Evolutionary conservation across 2,329 filamentous ascomycete species (phyloP).

Genomic region (Calonectria hawksworthii): DNA sequence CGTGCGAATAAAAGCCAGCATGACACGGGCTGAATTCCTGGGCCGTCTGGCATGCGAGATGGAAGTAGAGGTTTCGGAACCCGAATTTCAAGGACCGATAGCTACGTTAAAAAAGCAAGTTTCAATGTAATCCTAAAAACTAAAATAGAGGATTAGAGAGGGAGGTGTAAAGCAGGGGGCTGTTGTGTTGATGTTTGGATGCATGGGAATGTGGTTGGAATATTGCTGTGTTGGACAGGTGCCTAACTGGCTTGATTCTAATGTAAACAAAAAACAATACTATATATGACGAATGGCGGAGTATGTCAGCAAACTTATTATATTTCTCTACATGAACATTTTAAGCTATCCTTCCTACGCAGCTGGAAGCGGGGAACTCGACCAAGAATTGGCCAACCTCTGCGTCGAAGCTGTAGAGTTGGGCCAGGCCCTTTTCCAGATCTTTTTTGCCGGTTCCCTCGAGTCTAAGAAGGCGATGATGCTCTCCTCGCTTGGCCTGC

Average conservation of each 20-base stretch:
- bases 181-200: neutral
- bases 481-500: neutral
- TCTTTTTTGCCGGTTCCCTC: neutral
- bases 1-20: slow-evolving; percentile 40
- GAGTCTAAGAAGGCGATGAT: neutral
- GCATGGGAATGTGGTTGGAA: neutral
- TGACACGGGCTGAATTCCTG: slow-evolving; percentile 42
- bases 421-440: neutral
- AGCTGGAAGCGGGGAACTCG: neutral
- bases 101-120: neutral
- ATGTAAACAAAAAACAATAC: neutral
- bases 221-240: neutral
- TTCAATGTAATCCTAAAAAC: slow-evolving; percentile 8
- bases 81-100: slow-evolving; percentile 29
- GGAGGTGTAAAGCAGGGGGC: neutral
- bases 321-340: neutral
- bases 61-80: slow-evolving; percentile 41
- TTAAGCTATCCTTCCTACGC: neutral
- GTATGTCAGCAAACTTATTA: neutral
- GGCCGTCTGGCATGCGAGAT: slow-evolving; percentile 43
- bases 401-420: neutral
- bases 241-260: neutral
- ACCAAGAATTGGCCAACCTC: neutral
- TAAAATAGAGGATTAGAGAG: slow-evolving; percentile 1
- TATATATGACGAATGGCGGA: neutral